Evolutionary conservation across 176 grass and related monocot genomes (phyloP).

Genomic region (Oryza rufipogon): DNA sequence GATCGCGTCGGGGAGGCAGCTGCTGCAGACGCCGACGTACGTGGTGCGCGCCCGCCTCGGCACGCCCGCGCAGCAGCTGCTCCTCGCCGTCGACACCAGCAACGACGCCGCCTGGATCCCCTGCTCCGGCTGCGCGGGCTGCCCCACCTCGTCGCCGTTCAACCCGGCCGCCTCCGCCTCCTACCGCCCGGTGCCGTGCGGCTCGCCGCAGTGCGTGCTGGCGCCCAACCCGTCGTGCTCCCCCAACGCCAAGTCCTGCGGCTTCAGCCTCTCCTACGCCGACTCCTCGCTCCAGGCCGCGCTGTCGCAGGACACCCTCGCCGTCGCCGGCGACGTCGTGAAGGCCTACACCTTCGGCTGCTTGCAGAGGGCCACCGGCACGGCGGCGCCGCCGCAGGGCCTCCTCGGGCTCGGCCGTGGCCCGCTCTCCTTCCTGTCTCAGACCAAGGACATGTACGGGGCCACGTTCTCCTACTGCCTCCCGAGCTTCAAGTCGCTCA

Average conservation of each 20-base stretch:
- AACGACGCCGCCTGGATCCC: slow-evolving; percentile 89
- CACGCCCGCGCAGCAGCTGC: slow-evolving; percentile 68
- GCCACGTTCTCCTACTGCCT: slow-evolving; percentile 90
- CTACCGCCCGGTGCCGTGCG: slow-evolving; percentile 57
- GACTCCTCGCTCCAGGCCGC: slow-evolving; percentile 63
- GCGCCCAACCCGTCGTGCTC: slow-evolving; percentile 64
- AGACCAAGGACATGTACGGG: slow-evolving; percentile 70
- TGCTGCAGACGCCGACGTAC: slow-evolving; percentile 86
- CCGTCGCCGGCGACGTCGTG: slow-evolving; percentile 65
- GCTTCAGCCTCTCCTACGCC: slow-evolving; percentile 72
- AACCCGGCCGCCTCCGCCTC: slow-evolving; percentile 43
- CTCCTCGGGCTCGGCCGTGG: slow-evolving; percentile 86
- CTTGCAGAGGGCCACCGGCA: slow-evolving; percentile 68
- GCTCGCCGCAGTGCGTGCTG: slow-evolving; percentile 56
- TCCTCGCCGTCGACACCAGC: slow-evolving; percentile 86
- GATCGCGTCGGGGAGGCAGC: slow-evolving; percentile 73
- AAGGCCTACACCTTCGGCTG: slow-evolving; percentile 83
- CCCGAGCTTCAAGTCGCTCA: slow-evolving; percentile 76
- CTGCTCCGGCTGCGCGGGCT: slow-evolving; percentile 63
- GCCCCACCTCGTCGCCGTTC: slow-evolving; percentile 56
- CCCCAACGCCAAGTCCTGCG: slow-evolving; percentile 38
- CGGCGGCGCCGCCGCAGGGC: slow-evolving; percentile 70
- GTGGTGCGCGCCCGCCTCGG: slow-evolving; percentile 77
- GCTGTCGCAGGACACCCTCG: slow-evolving; percentile 68
- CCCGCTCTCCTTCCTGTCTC: slow-evolving; percentile 75